These are phyloP conservation scores for Solanum chacoense DNA, from an alignment of 305 asterid genomes.

Conservation along the genomic window DNA sequence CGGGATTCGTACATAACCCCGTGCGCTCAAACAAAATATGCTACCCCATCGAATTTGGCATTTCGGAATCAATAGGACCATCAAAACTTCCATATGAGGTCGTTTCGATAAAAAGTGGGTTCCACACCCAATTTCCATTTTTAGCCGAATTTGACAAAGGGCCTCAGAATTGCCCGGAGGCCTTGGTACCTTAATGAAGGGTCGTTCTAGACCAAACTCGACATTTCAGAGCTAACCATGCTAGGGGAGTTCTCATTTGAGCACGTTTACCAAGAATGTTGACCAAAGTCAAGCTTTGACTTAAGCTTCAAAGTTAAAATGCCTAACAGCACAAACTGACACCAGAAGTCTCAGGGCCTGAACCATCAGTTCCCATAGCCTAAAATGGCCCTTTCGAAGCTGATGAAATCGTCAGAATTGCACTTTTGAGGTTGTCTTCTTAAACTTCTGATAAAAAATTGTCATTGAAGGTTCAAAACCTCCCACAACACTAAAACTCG, in stretches of 20 bases:
- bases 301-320: not conserved
- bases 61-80: not conserved
- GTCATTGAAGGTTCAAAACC: not conserved
- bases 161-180: not conserved
- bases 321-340: not conserved
- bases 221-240: not conserved
- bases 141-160: not conserved
- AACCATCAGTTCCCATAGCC: not conserved
- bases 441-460: too few relatives aligned
- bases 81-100: not conserved
- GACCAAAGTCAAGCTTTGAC: not conserved
- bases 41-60: not conserved
- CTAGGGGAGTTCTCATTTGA: not conserved
- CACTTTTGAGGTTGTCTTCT: not conserved
- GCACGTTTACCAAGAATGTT: not conserved
- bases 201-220: not conserved
- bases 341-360: not conserved
- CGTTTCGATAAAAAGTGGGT: not conserved
- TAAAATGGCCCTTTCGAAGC: not conserved
- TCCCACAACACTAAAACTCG: not conserved
- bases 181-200: not conserved
- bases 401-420: not conserved
- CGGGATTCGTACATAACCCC: not conserved
- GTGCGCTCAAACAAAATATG: not conserved
- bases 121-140: not conserved